Evolutionary conservation across 2,329 filamentous ascomycete species (phyloP).

Genomic region (Colletotrichum shisoi): DNA sequence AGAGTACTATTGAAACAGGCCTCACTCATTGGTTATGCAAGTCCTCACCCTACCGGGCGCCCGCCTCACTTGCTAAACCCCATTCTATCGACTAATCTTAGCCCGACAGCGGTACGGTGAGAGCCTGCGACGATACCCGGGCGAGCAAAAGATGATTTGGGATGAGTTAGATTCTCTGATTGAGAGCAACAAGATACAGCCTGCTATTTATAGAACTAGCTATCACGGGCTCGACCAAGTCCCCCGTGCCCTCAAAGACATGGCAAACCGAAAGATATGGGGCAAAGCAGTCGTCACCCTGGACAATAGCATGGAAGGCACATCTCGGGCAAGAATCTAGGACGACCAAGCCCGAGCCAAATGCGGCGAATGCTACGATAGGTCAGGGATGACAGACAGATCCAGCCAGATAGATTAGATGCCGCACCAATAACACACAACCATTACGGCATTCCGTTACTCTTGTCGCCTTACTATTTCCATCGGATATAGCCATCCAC

Average conservation of each 20-base stretch:
- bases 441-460: conserved; percentile 25
- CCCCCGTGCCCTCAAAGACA: conserved; percentile 59
- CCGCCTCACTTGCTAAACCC: not conserved
- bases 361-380: not conserved
- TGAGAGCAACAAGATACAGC: conserved; percentile 56
- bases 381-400: not conserved
- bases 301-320: conserved; percentile 36
- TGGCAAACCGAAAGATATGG: conserved; percentile 59
- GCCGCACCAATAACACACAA: conserved; percentile 7
- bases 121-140: conserved; percentile 58
- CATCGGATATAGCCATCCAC: conserved; percentile 34
- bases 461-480: conserved; percentile 16
- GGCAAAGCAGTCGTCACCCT: conserved; percentile 65
- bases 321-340: conserved; percentile 12
- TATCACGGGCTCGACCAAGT: conserved; percentile 62
- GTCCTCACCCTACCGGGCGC: conserved; percentile 39
- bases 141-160: conserved; percentile 60
- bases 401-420: not conserved
- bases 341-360: not conserved
- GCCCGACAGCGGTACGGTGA: conserved; percentile 63
- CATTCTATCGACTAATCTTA: conserved; percentile 3
- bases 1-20: conserved; percentile 61
- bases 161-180: conserved; percentile 59
- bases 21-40: conserved; percentile 62
- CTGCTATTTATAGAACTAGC: conserved; percentile 57